Base-by-base conservation (phyloP, 345 rosid species). In the Psidium guajava region DNA sequence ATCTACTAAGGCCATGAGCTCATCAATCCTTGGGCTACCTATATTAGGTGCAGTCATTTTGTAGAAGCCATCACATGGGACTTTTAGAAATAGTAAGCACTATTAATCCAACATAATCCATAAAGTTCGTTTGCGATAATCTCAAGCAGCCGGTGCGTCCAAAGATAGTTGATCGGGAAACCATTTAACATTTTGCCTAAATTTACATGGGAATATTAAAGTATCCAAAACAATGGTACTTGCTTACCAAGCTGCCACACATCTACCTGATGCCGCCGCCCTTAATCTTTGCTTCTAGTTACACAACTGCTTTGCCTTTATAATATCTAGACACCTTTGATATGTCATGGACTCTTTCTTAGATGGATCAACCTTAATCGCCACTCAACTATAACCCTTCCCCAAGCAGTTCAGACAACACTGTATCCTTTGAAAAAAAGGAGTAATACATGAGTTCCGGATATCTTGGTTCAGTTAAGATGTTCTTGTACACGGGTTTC, bases 361-460 rank as follows among this genome's bases (percentile, higher is more conserved):
- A 24, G 0, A 20, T 53, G 32, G 25, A 32, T 0, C 83, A 81
- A 81, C 42, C 51, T 15, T 9, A 64, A 28, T 56, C 22, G 11
- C 44, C 75, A 32, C 11, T 81, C 61, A 85, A 58, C 84, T 22
- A 55, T 90, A 91, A 64, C 89, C 95, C 86, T 91, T 94, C 18
- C 96, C 99, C 61, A 93, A 53, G 85, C 98, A 96, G 89, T 93
- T 96, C 56, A 96, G 92, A 90, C 98, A 96, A 50, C 90, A 91
- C 85, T 96, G 97, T 81, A 96, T 90, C 92, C 97, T 95, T 92
- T 64, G 90, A 89, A 21, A 75, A 47, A 15, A 22, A 1, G 42
- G 44, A 42, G 24, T 14, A 87, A n/a, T 24, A 21, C 20, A 54
- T 14, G 15, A 55, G 47, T 53, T 61, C 54, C 83, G 47, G n/a